Base-by-base conservation (phyloP, 352 stramenopile genomes). In the Phytophthora brassicae region DNA sequence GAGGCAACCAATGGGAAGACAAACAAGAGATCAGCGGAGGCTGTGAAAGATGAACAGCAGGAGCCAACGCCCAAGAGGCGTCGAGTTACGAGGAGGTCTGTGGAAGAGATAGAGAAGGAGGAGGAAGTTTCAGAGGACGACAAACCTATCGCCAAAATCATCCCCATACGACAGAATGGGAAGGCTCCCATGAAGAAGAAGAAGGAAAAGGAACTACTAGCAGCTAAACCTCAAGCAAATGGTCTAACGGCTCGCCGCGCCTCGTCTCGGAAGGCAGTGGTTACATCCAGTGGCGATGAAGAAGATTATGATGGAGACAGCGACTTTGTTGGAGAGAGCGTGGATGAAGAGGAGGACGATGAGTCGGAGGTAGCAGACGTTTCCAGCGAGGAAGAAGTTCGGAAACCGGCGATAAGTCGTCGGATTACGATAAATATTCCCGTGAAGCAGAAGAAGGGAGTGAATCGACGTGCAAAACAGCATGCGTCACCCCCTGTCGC, bases 221-320 rank as follows among this genome's bases (percentile, higher is more conserved):
- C 38, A 4, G 47, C 20, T 1, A 64, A 53, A 28, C 11, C 39
- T 6, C 60, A 38, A 62, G 13, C 2, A 11, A 13, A 31, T 65
- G 42, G 45, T 57, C 56, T 41, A 60, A 49, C 41, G n/a, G 28
- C 16, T 57, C 52, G 56, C 12, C 47, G 55, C 29, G 29, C 56
- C 19, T 23, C 35, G 22, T 64, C 46, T 33, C 43, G 23, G 4
- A 52, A 38, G 31, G 20, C 14, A 4, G 31, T 31, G 23, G 13
- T 52, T 59, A 6, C 39, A 46, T 36, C 41, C 19, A 60, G 59
- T 39, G 60, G 59, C 19, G 59, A 64, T 24, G 67, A 71, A 2
- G 54, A 60, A 11, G 75, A 86, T 22, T 52, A 78, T 24, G 71
- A 86, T 39, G 53, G 14, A 16, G 78, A 88, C 54, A 84, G 75